Conservation (phyloP, 1,284 basidiomycete species). For the Moesziomyces aphidis region DNA sequence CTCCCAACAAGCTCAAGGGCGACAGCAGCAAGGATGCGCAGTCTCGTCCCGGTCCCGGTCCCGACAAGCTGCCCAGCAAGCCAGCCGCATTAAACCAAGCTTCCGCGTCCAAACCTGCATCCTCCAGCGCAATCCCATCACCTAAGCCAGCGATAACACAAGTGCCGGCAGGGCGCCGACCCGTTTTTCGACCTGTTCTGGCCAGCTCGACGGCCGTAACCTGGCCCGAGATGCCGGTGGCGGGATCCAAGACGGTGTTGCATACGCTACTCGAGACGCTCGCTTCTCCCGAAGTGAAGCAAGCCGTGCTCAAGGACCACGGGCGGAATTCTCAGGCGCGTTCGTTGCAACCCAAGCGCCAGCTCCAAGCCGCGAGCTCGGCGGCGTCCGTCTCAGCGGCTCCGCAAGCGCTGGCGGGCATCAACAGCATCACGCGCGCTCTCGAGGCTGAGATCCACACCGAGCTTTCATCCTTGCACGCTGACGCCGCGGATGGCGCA, state of each 20-base stretch:
- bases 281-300: constrained; percentile 11
- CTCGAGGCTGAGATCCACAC: constrained; percentile 27
- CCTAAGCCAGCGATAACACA: constrained; percentile 2
- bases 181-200: constrained; percentile 48
- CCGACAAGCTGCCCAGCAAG: not conserved
- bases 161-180: constrained; percentile 27
- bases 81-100: not conserved
- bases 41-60: not conserved
- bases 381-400: not conserved
- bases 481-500: not conserved
- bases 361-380: too few species aligned
- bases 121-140: not conserved
- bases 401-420: constrained; percentile 28
- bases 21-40: constrained; percentile 10
- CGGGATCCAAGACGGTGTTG: constrained; percentile 42
- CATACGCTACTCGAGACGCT: constrained; percentile 45
- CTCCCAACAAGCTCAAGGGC: not conserved
- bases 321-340: constrained; percentile 5
- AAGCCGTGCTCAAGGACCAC: constrained; percentile 14
- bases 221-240: constrained; percentile 47
- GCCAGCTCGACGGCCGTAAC: constrained; percentile 40
- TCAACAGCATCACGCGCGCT: constrained; percentile 43
- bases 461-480: constrained; percentile 8
- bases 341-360: not conserved
- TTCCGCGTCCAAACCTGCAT: not conserved